phyloP scores from a whole-genome alignment of 345 rosid genomes.

The Syzygium grande region DNA sequence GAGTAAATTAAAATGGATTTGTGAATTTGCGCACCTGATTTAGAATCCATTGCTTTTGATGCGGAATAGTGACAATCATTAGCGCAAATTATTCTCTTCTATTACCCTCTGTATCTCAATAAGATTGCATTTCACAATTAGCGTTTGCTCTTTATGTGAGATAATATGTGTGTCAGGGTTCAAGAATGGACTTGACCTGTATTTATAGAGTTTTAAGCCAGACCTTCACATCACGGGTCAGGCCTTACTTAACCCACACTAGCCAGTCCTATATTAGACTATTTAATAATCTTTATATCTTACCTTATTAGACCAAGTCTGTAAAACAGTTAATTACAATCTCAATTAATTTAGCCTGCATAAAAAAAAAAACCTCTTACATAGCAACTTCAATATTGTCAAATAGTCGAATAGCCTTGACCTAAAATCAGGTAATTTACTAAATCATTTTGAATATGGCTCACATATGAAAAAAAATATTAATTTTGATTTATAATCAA shows the following conservation, averaged over 20 bases:
- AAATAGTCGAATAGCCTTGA: no score
- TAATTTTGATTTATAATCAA: no score
- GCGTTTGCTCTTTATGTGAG: background rate
- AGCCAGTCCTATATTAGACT: fast-evolving
- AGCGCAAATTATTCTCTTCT: background rate
- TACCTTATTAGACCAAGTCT: background rate
- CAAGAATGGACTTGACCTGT: background rate
- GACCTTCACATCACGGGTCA: background rate
- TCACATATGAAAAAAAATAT: no score
- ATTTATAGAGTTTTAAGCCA: no score
- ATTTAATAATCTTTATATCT: no score
- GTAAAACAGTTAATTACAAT: no score
- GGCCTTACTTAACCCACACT: fast-evolving
- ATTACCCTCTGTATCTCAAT: fast-evolving
- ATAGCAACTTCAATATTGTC: no score
- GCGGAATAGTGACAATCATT: background rate
- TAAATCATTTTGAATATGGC: no score
- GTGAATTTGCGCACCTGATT: background rate
- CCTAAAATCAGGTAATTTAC: no score
- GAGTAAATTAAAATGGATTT: no score
- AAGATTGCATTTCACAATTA: background rate
- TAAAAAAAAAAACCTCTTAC: background rate
- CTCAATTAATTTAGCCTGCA: background rate
- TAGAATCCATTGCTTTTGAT: no score
- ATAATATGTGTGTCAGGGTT: background rate